A percentile compares a stretch with the other conserved stretches of the same genome.
phyloP scores from a whole-genome alignment of 2,329 filamentous ascomycete genomes.

The Plectosphaerella plurivora region DNA sequence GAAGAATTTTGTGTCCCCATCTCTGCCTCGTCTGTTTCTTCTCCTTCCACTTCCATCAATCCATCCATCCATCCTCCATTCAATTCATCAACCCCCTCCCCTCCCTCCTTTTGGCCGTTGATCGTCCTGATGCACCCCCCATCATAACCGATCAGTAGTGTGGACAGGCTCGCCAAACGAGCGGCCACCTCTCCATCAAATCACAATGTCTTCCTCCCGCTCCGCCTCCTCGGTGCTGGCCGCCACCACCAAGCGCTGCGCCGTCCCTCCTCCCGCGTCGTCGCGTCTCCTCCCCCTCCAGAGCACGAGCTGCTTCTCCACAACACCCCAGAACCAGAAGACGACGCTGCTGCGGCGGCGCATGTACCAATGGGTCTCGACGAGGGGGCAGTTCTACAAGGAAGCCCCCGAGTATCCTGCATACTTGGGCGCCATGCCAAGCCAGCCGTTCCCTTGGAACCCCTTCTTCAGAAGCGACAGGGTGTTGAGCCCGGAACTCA shows the following conservation, averaged over 20 bases:
- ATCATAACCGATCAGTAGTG: neutral
- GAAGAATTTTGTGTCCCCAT: neutral
- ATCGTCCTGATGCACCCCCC: neutral
- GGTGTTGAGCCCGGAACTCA: constrained; percentile 69
- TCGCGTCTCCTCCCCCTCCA: constrained; percentile 2
- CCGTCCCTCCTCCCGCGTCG: constrained; percentile 1
- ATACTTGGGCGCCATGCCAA: constrained; percentile 31
- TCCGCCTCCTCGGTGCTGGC: constrained; percentile 9
- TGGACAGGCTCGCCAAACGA: neutral
- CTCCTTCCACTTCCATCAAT: neutral
- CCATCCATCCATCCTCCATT: neutral
- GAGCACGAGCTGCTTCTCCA: constrained; percentile 27
- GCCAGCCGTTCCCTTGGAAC: constrained; percentile 72
- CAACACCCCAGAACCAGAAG: constrained; percentile 32
- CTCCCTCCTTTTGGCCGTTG: neutral
- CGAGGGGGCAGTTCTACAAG: constrained; percentile 10
- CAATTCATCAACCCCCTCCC: neutral
- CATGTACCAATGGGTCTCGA: constrained; percentile 32
- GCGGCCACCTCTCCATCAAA: neutral
- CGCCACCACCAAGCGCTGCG: constrained; percentile 7
- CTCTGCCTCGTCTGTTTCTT: neutral
- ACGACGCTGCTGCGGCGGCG: constrained; percentile 28
- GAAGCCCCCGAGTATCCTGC: constrained; percentile 16
- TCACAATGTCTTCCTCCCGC: neutral
- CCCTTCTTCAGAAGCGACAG: constrained; percentile 63